phyloP scores from a whole-genome alignment of 441 rosid genomes.

The Corymbia citriodora region DNA sequence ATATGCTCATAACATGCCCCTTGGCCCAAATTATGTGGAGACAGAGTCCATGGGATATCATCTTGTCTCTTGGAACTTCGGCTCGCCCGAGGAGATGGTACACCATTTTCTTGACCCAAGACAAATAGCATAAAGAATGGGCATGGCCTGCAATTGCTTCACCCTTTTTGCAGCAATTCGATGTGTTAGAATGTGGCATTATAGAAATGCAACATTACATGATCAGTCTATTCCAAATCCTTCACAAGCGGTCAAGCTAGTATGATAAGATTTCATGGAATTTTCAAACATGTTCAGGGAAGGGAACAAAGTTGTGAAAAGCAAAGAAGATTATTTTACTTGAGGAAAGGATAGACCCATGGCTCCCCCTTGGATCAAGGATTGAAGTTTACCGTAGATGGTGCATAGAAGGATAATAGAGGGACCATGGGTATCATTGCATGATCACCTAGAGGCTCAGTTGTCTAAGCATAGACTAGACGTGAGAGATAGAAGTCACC shows the following conservation, averaged over 20 bases:
- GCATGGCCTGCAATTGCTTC: not conserved
- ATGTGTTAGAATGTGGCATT: not conserved
- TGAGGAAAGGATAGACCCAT: not conserved
- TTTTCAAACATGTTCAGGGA: not conserved
- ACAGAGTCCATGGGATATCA: not conserved
- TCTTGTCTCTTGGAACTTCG: not conserved
- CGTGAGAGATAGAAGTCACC: not conserved
- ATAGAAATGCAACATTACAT: not conserved
- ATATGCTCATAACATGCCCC: not conserved
- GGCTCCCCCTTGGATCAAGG: not conserved
- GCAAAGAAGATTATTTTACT: not conserved
- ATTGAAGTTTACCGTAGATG: not conserved
- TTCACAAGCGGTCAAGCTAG: not conserved
- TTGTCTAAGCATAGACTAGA: not conserved
- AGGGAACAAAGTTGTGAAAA: not conserved
- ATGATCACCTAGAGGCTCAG: not conserved
- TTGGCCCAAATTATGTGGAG: not conserved
- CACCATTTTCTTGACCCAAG: not conserved
- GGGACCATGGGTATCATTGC: not conserved
- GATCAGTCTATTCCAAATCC: not conserved
- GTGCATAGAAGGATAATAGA: no score
- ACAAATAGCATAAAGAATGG: not conserved
- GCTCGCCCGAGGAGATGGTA: accelerated
- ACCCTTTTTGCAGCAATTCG: not conserved
- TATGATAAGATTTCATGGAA: not conserved